Evolutionary conservation across 2,329 filamentous ascomycete genomes (phyloP).

Genomic region (Chaetothyriales sp.): DNA sequence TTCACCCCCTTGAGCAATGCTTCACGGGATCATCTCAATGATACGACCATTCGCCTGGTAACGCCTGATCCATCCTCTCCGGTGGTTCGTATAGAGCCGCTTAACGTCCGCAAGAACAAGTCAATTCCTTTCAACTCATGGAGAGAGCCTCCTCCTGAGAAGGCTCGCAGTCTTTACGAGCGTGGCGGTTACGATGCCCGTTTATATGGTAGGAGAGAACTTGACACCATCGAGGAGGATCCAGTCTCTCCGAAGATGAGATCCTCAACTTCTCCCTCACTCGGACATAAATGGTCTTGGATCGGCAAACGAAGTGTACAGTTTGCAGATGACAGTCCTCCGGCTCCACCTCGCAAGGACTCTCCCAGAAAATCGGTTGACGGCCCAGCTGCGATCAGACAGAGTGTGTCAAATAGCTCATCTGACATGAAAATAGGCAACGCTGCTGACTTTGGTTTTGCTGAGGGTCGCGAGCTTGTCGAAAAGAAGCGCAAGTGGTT

Average conservation of each 20-base stretch:
- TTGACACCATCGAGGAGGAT: slow-evolving; percentile 31
- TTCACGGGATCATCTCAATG: slow-evolving; percentile 7
- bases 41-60: slow-evolving; percentile 42
- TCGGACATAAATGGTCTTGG: slow-evolving; percentile 32
- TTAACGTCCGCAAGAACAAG: slow-evolving; percentile 39
- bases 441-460: not conserved
- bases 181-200: slow-evolving; percentile 19
- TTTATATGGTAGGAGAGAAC: slow-evolving; percentile 17
- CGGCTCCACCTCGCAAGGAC: slow-evolving; percentile 13
- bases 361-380: slow-evolving; percentile 12
- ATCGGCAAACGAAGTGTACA: slow-evolving; percentile 25
- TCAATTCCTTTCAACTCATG: slow-evolving; percentile 15
- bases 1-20: not conserved
- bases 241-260: slow-evolving; percentile 22
- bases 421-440: slow-evolving; percentile 5
- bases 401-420: slow-evolving; percentile 3
- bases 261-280: slow-evolving; percentile 2
- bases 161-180: slow-evolving; percentile 11
- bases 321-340: slow-evolving; percentile 15
- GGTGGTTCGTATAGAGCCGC: slow-evolving; percentile 32
- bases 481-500: slow-evolving; percentile 17
- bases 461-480: slow-evolving; percentile 10
- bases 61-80: slow-evolving; percentile 35
- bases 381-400: slow-evolving; percentile 3
- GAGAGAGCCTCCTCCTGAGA: slow-evolving; percentile 20